Base-by-base conservation (phyloP, 768 basidiomycete genomes). In the Kwoniella dejecticola region DNA sequence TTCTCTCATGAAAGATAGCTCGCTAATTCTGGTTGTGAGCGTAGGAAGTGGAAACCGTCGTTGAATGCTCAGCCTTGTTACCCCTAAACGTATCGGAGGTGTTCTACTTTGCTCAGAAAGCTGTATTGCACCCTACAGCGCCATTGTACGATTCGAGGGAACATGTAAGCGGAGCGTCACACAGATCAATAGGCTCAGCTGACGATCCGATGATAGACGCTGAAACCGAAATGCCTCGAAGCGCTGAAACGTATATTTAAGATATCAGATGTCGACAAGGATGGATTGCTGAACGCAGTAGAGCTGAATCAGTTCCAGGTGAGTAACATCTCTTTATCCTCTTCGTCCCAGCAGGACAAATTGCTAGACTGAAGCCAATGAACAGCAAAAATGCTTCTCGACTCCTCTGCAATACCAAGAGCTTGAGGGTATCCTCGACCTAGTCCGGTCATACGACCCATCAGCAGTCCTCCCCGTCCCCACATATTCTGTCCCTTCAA, bases 251-350 rank as follows among this genome's bases (percentile, higher is more conserved):
- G 95, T 62, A 96, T 99, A 83, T 99, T 98, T 83, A 94, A 92
- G 74, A 84, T 99, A 13, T 95, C 94, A 71, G 95, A 99, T 77
- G 81, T 87, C 26, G 90, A 97, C 78, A 96, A 97, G 74, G 94
- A 98, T 72, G 93, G 91, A 0, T 81, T 96, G 42, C 82, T 99
- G 48, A 92, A 96, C 67, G 86, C 88, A 11, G 82, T 87, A 21
- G 95, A 99, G 76, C 83, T 99, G 31, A 97, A 98, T 76, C 93
- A 96, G 73, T 99, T 99, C 71, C 95, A 98, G 82, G 92, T 93
- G 61, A 57, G 83, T 68, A n/a, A n/a, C n/a, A n/a, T 27, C 24
- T 41, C 31, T 13, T 36, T 38, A 7, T 17, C 11, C 11, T 23
- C n/a, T 29, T n/a, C 19, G 19, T 42, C 6, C 5, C 41, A n/a